A percentile compares a stretch with the other conserved stretches of the same genome.
phyloP scores from a whole-genome alignment of 139 green algal genomes.

The Chlorella sp. region DNA sequence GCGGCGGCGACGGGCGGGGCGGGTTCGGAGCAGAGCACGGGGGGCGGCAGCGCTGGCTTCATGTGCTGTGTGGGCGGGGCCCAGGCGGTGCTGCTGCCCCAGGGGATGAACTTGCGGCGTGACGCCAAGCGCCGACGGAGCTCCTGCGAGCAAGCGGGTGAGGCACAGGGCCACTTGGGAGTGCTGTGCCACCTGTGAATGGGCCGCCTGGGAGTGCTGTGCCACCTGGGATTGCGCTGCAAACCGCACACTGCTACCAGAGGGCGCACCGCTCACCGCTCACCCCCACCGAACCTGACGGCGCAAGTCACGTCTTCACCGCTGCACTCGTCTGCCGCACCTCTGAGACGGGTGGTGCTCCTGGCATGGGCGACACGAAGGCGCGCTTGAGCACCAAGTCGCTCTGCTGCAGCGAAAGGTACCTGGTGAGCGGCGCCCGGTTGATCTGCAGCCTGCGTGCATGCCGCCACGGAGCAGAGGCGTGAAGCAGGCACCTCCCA shows the following conservation, averaged over 20 bases:
- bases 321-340: no score
- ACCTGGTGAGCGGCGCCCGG: constrained; percentile 52
- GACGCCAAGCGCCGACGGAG: constrained; percentile 56
- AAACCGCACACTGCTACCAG: no score
- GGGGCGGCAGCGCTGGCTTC: no score
- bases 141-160: constrained; percentile 31
- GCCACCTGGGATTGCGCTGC: no score
- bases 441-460: constrained; percentile 43
- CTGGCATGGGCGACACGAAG: constrained; percentile 61
- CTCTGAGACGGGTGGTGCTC: constrained; percentile 40
- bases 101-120: constrained; percentile 71
- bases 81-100: constrained; percentile 58
- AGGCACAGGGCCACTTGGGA: background rate
- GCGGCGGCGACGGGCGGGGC: no score
- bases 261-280: no score
- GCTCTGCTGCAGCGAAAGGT: constrained; percentile 49
- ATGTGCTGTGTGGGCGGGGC: constrained; percentile 12
- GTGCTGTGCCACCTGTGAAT: background rate
- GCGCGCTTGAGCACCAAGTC: constrained; percentile 43
- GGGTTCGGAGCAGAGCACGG: background rate
- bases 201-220: no score
- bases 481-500: background rate
- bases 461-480: background rate
- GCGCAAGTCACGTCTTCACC: no score
- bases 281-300: no score